Conservation (phyloP, 805 yeast species). For the Scheffersomyces coipomensis region DNA sequence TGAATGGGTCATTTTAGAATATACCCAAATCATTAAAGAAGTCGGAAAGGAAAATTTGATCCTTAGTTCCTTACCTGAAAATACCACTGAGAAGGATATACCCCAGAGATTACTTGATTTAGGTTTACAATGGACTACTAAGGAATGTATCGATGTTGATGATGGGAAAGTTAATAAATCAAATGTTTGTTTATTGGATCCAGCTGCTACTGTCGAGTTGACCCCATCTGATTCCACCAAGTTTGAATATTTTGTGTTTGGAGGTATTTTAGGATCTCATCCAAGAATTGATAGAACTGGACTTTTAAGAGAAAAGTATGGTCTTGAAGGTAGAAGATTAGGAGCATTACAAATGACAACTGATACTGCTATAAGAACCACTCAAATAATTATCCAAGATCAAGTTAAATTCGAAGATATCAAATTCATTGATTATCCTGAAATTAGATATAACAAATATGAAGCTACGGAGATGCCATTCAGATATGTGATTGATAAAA, state of each 20-base stretch:
- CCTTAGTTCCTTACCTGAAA: constrained; percentile 71
- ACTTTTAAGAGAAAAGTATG: constrained; percentile 75
- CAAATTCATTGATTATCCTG: constrained; percentile 89
- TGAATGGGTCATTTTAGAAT: constrained; percentile 92
- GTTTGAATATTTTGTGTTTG: constrained; percentile 90
- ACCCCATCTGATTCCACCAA: constrained; percentile 61
- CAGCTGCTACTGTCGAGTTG: constrained; percentile 75
- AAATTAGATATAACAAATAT: constrained; percentile 78
- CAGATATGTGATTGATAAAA: constrained; percentile 70
- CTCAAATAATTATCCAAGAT: constrained; percentile 72
- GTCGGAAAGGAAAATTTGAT: constrained; percentile 76
- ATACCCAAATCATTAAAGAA: constrained; percentile 76
- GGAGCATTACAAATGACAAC: constrained; percentile 95
- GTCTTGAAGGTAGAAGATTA: constrained; percentile 82
- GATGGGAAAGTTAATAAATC: constrained; percentile 41
- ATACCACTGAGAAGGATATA: constrained; percentile 59
- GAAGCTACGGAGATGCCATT: constrained; percentile 99
- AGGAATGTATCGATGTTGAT: constrained; percentile 60
- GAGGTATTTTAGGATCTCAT: constrained; percentile 94
- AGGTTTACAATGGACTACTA: constrained; percentile 79
- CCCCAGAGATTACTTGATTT: constrained; percentile 58
- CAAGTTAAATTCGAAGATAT: constrained; percentile 64
- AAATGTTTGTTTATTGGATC: constrained; percentile 83
- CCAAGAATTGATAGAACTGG: constrained; percentile 93
- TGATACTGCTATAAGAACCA: constrained; percentile 93